Conservation (phyloP, 2,329 filamentous ascomycete species). For the Fusarium protoensiforme region DNA sequence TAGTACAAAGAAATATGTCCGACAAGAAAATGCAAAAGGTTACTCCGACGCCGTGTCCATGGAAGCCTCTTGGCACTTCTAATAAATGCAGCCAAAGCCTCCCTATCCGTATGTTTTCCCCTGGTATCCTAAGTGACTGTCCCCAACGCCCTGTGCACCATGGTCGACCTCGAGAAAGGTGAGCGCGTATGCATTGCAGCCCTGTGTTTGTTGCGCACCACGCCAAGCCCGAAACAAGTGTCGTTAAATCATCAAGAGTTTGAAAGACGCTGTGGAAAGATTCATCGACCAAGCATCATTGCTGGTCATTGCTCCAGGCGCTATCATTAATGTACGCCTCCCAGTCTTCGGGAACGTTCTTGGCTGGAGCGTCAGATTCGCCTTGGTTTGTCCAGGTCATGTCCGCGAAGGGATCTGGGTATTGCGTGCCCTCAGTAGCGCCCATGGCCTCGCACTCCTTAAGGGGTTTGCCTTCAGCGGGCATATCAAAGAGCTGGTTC, state of each 20-base stretch:
- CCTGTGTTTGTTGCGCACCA: slow-evolving; percentile 3
- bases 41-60: slow-evolving; percentile 9
- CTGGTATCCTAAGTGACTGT: slow-evolving; percentile 9
- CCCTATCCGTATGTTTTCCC: slow-evolving; percentile 18
- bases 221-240: slow-evolving; percentile 1
- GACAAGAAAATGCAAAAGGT: neutral
- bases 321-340: slow-evolving; percentile 46
- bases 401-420: slow-evolving; percentile 16
- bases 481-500: slow-evolving; percentile 9
- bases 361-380: slow-evolving; percentile 14
- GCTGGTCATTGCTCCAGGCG: slow-evolving; percentile 35
- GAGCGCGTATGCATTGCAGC: slow-evolving; percentile 3
- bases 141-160: slow-evolving; percentile 9
- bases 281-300: neutral
- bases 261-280: neutral
- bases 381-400: slow-evolving; percentile 11
- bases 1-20: neutral
- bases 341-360: slow-evolving; percentile 45
- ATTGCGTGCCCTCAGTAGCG: slow-evolving; percentile 6
- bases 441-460: slow-evolving; percentile 20
- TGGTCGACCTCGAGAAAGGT: neutral
- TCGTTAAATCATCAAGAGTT: slow-evolving; percentile 30
- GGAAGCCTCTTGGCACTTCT: slow-evolving; percentile 26
- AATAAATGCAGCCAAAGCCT: slow-evolving; percentile 31
- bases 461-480: slow-evolving; percentile 17